These are phyloP conservation scores for Oryza glumipatula DNA, from an alignment of 176 grass and related monocot species.

Conservation along the genomic window DNA sequence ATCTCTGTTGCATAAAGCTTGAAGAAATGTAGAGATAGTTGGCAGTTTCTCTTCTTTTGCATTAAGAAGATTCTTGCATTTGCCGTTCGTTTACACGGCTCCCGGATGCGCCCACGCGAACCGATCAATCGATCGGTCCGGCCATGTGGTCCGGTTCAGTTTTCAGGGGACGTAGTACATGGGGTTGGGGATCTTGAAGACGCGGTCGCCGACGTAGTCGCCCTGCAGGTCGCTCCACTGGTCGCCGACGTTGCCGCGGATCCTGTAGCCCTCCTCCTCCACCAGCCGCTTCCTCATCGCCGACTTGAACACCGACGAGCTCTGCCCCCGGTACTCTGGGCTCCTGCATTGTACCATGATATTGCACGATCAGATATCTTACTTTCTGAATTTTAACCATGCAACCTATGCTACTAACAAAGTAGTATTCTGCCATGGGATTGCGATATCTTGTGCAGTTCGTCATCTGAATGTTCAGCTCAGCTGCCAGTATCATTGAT, in stretches of 20 bases:
- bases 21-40: background rate
- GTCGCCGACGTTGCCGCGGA: conserved; percentile 88
- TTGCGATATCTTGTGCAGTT: background rate
- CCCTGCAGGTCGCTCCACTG: conserved; percentile 96
- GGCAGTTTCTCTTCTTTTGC: background rate
- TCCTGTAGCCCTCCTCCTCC: conserved; percentile 63
- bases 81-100: background rate
- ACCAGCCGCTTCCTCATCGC: conserved; percentile 78
- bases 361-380: background rate
- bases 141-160: background rate
- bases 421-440: background rate
- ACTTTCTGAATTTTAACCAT: background rate
- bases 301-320: conserved; percentile 77
- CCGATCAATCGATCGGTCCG: background rate
- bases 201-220: conserved; percentile 68
- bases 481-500: too few relatives aligned
- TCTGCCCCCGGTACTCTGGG: conserved; percentile 59
- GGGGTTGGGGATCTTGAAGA: conserved; percentile 95
- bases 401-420: background rate
- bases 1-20: background rate
- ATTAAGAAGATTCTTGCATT: background rate
- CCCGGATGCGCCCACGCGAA: background rate
- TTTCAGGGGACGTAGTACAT: conserved; percentile 92
- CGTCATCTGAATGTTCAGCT: background rate
- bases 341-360: conserved; percentile 39